Percentiles rank a stretch among this genome's conserved stretches.
Conservation (phyloP, 2,329 filamentous ascomycete genomes). For the Talaromyces sp. region DNA sequence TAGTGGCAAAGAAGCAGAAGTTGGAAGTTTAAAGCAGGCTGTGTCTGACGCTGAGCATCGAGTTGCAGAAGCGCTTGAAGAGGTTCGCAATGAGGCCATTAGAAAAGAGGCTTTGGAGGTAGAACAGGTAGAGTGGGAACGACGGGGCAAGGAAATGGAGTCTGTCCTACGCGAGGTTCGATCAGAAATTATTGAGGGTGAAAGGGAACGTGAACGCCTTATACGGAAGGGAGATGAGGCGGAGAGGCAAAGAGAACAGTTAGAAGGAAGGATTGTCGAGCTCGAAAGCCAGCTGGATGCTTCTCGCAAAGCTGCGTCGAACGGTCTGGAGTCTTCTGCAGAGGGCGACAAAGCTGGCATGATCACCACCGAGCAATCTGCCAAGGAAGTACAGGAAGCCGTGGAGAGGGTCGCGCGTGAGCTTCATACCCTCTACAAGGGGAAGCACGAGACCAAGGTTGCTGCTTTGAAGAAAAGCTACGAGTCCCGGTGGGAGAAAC, state of each 20-base stretch:
- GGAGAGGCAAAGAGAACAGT: conserved; percentile 53
- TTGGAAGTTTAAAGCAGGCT: conserved; percentile 77
- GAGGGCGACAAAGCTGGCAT: conserved; percentile 20
- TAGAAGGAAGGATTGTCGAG: conserved; percentile 42
- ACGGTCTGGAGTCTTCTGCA: conserved; percentile 28
- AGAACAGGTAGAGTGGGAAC: conserved; percentile 79
- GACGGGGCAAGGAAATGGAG: conserved; percentile 80
- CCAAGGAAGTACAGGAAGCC: conserved; percentile 70
- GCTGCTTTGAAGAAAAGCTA: conserved; percentile 76
- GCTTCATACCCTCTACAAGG: conserved; percentile 87
- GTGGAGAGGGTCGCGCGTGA: conserved; percentile 92
- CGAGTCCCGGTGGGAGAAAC: conserved; percentile 85
- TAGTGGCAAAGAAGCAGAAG: conserved; percentile 88
- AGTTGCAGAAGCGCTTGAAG: conserved; percentile 79
- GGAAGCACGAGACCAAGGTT: conserved; percentile 96
- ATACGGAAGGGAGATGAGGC: conserved; percentile 69
- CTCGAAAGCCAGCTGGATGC: conserved; percentile 43
- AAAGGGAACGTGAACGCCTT: conserved; percentile 76
- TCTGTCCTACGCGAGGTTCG: conserved; percentile 71
- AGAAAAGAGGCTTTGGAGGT: conserved; percentile 65
- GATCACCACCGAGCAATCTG: conserved; percentile 42
- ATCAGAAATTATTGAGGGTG: conserved; percentile 71
- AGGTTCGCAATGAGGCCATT: conserved; percentile 69
- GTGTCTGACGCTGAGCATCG: conserved; percentile 87
- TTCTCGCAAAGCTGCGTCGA: conserved; percentile 27